phyloP scores from a whole-genome alignment of 164 flowering plant species.

The Echeveria elegans region DNA sequence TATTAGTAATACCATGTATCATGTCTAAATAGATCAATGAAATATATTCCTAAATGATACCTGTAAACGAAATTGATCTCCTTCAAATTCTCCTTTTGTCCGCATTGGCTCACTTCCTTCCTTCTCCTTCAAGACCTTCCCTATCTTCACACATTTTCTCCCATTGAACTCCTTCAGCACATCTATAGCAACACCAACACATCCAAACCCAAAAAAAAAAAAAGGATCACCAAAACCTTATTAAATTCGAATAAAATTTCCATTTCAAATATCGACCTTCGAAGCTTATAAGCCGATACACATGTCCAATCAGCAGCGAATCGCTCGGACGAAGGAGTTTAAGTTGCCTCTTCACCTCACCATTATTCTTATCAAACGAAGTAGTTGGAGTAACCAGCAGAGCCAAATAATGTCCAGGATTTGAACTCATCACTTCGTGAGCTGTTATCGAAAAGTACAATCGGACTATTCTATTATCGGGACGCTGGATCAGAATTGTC shows the following conservation, averaged over 20 bases:
- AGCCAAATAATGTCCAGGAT: constrained; percentile 77
- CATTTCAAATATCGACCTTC: constrained; percentile 35
- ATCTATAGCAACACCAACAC: constrained; percentile 32
- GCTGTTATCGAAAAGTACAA: constrained; percentile 55
- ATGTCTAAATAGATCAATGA: not conserved
- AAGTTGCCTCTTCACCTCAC: constrained; percentile 39
- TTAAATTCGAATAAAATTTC: not conserved
- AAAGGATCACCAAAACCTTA: not conserved
- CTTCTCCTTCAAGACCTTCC: constrained; percentile 37
- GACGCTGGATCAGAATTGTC: constrained; percentile 53
- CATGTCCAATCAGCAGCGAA: constrained; percentile 55
- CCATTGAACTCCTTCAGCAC: constrained; percentile 69
- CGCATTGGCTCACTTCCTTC: constrained; percentile 10
- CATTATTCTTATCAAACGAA: constrained; percentile 23
- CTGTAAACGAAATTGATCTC: not conserved
- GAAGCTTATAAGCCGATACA: constrained; percentile 65
- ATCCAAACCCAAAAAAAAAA: not conserved
- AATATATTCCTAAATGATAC: not conserved
- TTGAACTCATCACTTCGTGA: constrained; percentile 44
- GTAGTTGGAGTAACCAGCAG: constrained; percentile 23
- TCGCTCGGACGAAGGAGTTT: constrained; percentile 75
- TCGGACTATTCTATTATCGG: constrained; percentile 40
- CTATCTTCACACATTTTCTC: constrained; percentile 55
- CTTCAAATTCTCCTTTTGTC: not conserved
- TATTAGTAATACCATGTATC: too few relatives aligned